Evolutionary conservation across 768 basidiomycete species (phyloP).

Genomic region (Pleurotus tuber-regium): DNA sequence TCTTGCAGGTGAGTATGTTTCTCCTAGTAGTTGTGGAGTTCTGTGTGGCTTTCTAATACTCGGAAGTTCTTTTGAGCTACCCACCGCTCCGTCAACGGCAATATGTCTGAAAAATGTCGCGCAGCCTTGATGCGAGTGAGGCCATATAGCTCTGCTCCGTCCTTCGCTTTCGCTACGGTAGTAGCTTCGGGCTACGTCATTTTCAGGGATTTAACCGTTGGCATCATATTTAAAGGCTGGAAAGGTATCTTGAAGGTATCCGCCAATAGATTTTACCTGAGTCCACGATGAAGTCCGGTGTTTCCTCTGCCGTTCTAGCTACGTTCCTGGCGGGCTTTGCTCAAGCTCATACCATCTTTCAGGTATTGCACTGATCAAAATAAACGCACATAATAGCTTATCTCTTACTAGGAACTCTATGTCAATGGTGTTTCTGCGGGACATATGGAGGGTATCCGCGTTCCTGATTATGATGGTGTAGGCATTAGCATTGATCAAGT

Average conservation of each 20-base stretch:
- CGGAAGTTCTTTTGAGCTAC: no score
- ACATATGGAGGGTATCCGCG: slow-evolving; percentile 38
- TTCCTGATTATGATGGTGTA: slow-evolving; percentile 44
- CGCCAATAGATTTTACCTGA: no score
- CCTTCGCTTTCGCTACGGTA: no score
- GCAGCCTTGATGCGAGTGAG: not conserved
- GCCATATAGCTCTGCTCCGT: not conserved
- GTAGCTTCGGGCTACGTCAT: not conserved
- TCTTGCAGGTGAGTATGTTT: not conserved
- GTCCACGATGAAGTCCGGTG: no score
- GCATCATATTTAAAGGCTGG: not conserved
- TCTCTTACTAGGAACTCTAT: slow-evolving; percentile 41
- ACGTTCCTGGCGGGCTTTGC: not conserved
- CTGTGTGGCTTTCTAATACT: not conserved
- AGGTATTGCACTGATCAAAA: not conserved
- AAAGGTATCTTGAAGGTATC: no score
- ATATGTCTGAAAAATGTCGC: slow-evolving; percentile 8
- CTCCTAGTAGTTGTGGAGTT: not conserved
- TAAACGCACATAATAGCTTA: not conserved
- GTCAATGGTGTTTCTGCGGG: slow-evolving; percentile 51
- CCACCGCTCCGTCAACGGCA: no score
- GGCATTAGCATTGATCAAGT: slow-evolving; percentile 8
- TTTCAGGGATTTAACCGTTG: not conserved
- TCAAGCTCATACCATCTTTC: slow-evolving; percentile 8
- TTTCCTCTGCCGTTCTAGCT: not conserved